Percentiles rank a stretch among this genome's conserved stretches.
phyloP scores from a whole-genome alignment of 2,329 filamentous ascomycete species.

The Botrytis aclada region DNA sequence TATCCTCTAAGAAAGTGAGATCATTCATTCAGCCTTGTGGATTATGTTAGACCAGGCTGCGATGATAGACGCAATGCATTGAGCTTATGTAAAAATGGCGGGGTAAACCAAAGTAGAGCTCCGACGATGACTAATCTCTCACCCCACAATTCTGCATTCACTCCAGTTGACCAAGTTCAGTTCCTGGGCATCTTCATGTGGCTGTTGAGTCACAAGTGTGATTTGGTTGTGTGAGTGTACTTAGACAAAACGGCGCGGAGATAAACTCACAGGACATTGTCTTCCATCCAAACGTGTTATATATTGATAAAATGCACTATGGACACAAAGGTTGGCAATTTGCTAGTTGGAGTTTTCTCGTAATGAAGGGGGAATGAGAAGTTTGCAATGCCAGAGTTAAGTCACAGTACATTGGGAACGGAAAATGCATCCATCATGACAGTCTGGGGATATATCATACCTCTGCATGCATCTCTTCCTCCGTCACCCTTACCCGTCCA shows the following conservation, averaged over 20 bases:
- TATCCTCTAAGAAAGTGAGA: neutral
- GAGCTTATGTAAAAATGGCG: neutral
- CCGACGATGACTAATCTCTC: conserved; percentile 6
- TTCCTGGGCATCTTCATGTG: neutral
- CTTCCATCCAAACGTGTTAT: neutral
- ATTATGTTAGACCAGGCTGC: conserved; percentile 23
- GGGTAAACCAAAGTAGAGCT: neutral
- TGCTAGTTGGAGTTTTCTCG: neutral
- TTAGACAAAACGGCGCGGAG: neutral
- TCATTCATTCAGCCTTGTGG: conserved; percentile 16
- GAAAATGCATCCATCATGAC: neutral
- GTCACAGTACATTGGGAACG: neutral
- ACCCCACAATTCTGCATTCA: neutral
- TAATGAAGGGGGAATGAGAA: neutral
- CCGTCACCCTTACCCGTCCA: neutral
- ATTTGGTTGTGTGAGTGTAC: neutral
- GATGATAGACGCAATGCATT: conserved; percentile 22
- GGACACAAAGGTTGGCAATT: neutral
- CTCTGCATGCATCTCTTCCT: neutral
- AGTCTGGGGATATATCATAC: neutral
- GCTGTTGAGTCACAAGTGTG: neutral
- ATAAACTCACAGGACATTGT: neutral
- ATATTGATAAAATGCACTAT: neutral
- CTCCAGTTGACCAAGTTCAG: neutral
- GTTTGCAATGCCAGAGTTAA: neutral